Base-by-base conservation (phyloP, 208 protist genomes). In the Acanthamoeba royreba region DNA sequence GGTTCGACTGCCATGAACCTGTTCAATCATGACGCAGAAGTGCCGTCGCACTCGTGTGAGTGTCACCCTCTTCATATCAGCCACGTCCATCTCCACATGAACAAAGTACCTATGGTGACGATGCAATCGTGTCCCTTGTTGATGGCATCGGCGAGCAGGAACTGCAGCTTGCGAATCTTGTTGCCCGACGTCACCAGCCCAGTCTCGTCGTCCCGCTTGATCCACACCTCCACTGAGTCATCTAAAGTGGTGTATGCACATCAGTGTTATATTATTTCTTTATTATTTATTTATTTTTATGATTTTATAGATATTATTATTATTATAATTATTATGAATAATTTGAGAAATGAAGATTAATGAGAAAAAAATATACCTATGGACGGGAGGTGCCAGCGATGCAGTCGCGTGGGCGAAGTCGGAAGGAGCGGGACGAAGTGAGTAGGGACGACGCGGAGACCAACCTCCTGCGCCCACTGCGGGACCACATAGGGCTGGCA, bases 121-220 rank as follows among this genome's bases (percentile, higher is more conserved):
- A 96, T 55, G 33, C 46, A 69, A 31, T 94, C 87, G 45, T 45
- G 19, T 15, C 52, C 79, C 31, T 61, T 15, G 25, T 52, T n/a
- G 17, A 92, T 7, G 25, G 95, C 95, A 13, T 94, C 95, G 35
- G 77, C 88, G 2, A 96, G 45, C 7, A 96, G 90, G 52, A 96
- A 95, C 58, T 96, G 90, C 11, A 96, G 94, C 94, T 96, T 96
- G 47, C 95, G 92, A n/a, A 94, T 61, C 58, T 96, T 96, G 88
- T 96, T 96, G 53, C 95, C 95, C 1, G 35, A 66, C 86, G 93
- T 91, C 7, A 55, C 47, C 35, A 42, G 9, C 1, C 95, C 95
- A 0, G 77, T 94, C 33, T 88, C 33, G 33, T 94, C 92, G 87
- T 96, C 95, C 3, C 92, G 93, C 72, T 96, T 96, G 85, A 96